A percentile compares a stretch with the other conserved stretches of the same genome.
Conservation (phyloP, 805 yeast genomes). For the Debaryomyces castellii region DNA sequence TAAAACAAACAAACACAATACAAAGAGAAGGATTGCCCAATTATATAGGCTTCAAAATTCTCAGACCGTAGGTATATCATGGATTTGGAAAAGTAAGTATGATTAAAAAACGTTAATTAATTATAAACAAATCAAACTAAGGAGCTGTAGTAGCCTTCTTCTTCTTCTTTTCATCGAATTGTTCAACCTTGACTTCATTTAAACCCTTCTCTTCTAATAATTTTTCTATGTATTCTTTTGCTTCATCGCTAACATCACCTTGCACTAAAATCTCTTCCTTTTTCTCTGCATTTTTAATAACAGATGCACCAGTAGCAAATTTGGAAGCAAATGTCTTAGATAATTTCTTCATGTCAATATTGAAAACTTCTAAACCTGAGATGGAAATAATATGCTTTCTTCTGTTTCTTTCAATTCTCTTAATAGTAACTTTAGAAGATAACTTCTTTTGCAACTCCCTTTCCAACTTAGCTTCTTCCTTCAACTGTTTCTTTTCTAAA, state of each 20-base stretch:
- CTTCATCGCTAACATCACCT: slow-evolving; percentile 94
- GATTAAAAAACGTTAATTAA: slow-evolving; percentile 2
- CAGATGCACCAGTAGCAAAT: slow-evolving; percentile 95
- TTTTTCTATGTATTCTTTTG: slow-evolving; percentile 69
- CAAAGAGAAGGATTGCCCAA: slow-evolving; percentile 29
- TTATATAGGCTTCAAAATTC: slow-evolving; percentile 17
- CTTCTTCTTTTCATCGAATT: slow-evolving; percentile 77
- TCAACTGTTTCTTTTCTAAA: slow-evolving; percentile 78
- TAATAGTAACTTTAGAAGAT: slow-evolving; percentile 77
- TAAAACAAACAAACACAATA: slow-evolving; percentile 17
- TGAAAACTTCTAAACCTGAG: slow-evolving; percentile 84
- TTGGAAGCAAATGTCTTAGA: slow-evolving; percentile 91
- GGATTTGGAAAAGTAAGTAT: slow-evolving; percentile 26
- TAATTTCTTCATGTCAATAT: slow-evolving; percentile 83
- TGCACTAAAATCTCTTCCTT: slow-evolving; percentile 90
- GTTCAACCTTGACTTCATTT: slow-evolving; percentile 84
- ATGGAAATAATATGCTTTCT: slow-evolving; percentile 85
- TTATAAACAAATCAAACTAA: background rate
- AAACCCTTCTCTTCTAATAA: slow-evolving; percentile 80
- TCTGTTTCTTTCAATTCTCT: slow-evolving; percentile 86
- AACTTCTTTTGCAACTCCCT: slow-evolving; percentile 77
- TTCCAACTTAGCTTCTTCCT: slow-evolving; percentile 82
- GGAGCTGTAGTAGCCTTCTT: slow-evolving; percentile 37
- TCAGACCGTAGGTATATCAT: slow-evolving; percentile 28
- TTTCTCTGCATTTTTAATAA: slow-evolving; percentile 85